phyloP scores from a whole-genome alignment of 148 eudicot species.

The Cornus suecica region DNA sequence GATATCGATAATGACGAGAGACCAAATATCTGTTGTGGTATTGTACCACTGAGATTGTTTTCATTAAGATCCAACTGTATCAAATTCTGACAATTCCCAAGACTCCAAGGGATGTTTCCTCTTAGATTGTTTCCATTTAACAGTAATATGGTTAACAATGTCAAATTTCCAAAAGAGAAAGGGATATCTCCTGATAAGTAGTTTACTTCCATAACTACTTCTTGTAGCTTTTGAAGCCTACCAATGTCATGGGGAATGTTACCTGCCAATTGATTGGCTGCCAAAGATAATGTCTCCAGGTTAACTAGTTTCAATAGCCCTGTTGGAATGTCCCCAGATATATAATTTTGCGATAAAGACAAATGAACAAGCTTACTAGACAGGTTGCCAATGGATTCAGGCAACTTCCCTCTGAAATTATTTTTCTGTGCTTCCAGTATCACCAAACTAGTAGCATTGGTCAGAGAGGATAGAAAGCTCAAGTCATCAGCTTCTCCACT shows the following conservation, averaged over 20 bases:
- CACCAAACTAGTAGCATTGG: constrained; percentile 20
- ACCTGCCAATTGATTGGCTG: constrained; percentile 7
- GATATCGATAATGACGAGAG: background rate
- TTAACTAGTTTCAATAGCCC: constrained; percentile 14
- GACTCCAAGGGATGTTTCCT: constrained; percentile 31
- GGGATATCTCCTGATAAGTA: constrained; percentile 29
- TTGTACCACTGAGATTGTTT: constrained; percentile 24
- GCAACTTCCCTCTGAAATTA: constrained; percentile 16
- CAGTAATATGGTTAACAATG: constrained; percentile 6
- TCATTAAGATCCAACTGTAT: constrained; percentile 4
- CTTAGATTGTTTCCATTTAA: constrained; percentile 14
- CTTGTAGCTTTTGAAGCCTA: background rate
- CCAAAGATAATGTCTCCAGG: background rate
- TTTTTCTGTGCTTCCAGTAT: constrained; percentile 2
- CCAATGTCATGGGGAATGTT: constrained; percentile 23
- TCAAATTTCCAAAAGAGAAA: constrained; percentile 29
- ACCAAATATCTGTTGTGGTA: constrained; percentile 27
- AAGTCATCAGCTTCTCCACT: constrained; percentile 20
- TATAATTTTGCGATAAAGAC: background rate
- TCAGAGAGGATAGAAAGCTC: constrained; percentile 22
- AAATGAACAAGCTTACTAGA: background rate
- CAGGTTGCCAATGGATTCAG: constrained; percentile 18
- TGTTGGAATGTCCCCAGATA: constrained; percentile 23
- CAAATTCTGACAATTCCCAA: constrained; percentile 28
- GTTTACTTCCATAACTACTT: background rate